phyloP scores from a whole-genome alignment of 2,329 filamentous ascomycete species.

The Hypoxylon sp. region DNA sequence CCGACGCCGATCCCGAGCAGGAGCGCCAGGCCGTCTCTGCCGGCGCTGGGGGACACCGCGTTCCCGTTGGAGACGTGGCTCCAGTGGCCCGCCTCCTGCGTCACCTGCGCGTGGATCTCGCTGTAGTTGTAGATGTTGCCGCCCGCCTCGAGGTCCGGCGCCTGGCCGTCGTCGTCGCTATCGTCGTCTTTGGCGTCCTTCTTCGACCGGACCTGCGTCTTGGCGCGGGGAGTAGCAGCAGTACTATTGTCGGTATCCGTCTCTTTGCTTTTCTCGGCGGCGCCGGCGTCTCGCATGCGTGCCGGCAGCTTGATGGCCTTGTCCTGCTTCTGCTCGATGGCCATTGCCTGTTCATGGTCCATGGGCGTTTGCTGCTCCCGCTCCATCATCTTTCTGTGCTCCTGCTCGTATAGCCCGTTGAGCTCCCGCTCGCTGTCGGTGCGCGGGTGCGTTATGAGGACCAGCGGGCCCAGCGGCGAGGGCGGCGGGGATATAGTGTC shows the following conservation, averaged over 20 bases:
- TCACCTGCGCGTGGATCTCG: neutral
- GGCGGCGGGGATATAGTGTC: neutral
- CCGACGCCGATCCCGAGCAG: neutral
- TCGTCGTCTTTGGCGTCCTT: neutral
- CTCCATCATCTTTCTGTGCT: too few species aligned
- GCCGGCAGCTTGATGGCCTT: neutral
- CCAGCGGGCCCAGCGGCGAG: neutral
- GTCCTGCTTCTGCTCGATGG: neutral
- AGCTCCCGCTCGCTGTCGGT: neutral
- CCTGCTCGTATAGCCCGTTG: too few species aligned
- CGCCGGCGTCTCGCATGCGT: neutral
- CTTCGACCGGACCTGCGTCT: neutral
- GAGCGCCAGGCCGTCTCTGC: neutral
- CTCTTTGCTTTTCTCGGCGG: neutral
- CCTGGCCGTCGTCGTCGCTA: neutral
- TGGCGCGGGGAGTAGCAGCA: too few species aligned
- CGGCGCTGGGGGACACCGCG: neutral
- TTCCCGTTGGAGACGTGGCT: neutral
- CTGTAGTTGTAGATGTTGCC: neutral
- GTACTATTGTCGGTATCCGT: neutral
- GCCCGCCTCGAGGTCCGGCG: neutral
- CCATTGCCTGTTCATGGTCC: too few species aligned
- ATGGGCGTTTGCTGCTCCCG: too few species aligned
- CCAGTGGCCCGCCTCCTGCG: neutral
- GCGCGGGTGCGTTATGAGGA: neutral